Base-by-base conservation (phyloP, 2,329 filamentous ascomycete species). In the Colletotrichum australisinense region DNA sequence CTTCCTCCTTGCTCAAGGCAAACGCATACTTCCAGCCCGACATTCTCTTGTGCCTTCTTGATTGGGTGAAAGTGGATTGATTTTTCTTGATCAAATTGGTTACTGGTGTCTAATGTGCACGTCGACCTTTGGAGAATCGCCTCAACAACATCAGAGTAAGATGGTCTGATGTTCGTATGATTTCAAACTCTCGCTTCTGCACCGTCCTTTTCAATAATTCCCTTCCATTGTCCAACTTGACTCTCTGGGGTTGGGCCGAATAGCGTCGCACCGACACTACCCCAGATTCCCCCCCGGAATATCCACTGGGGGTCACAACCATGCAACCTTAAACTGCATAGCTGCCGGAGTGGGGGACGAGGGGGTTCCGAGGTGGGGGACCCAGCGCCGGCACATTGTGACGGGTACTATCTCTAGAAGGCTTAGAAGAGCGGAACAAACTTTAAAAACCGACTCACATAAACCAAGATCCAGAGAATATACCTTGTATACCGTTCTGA, bases 11-110 rank as follows among this genome's bases (percentile, higher is more conserved):
- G 56, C 74, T 74, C 2, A 77, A n/a, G 14, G 76, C 63, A 58
- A 78, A 75, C 3, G 76, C 76, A 52, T 76, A 68, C 30, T 74
- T 76, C 76, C 76, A 78, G 24, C 72, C 72, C 4, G 68, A 72
- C 72, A 74, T 72, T 5, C 11, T 59, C 56, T 53, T 19, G 1
- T 38, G 30, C 30, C 46, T 24, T 19, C 19, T 62, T 6, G 24
- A 46, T 42, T 1, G 7, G 8, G 9, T 14, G 9, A 49, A 52
- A 28, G 2, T 49, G n/a, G 16, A 11, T 32, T 32, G 30, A 32
- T 42, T 46, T 46, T 3, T n/a, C 14, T 46, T 8, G 42, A 46
- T 46, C 42, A 46, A 19, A 7, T 46, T 19, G 19, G 14, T 16
- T 5, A 42, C 35, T 42, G 35, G 16, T 14, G n/a, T 32, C 2